These are phyloP conservation scores for Chimonanthus salicifolius DNA, from an alignment of 164 flowering plant species.

Conservation along the genomic window DNA sequence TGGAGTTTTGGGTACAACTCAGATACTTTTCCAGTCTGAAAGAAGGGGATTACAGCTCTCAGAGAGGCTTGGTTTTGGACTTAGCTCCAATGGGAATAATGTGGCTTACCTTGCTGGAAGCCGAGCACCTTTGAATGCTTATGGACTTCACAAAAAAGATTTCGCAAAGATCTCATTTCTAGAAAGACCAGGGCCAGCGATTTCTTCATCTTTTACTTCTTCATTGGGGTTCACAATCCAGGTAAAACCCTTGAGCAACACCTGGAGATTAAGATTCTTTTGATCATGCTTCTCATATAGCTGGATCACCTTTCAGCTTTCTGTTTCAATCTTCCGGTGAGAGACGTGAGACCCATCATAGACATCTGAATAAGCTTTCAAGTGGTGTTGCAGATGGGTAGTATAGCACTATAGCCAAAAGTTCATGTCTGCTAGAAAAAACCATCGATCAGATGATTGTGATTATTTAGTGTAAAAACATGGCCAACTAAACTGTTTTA, in stretches of 20 bases:
- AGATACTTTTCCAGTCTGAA: slow-evolving; percentile 44
- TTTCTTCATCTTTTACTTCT: slow-evolving; percentile 47
- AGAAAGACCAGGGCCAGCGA: slow-evolving; percentile 58
- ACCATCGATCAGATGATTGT: background rate
- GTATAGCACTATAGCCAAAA: background rate
- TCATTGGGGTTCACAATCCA: slow-evolving; percentile 58
- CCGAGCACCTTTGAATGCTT: slow-evolving; percentile 38
- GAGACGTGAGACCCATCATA: background rate
- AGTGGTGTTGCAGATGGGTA: too few species aligned
- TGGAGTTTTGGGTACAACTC: slow-evolving; percentile 53
- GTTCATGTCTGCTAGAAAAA: background rate
- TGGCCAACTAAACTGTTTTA: too few species aligned
- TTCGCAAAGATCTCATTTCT: slow-evolving; percentile 33
- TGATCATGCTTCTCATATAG: background rate
- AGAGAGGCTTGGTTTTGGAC: slow-evolving; percentile 44
- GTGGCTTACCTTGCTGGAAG: slow-evolving; percentile 49
- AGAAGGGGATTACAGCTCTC: slow-evolving; percentile 48
- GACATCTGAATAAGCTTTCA: too few species aligned
- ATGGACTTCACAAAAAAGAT: slow-evolving; percentile 31
- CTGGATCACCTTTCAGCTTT: too few species aligned
- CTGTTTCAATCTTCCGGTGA: background rate
- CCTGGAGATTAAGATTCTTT: too few species aligned
- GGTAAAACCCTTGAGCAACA: slow-evolving; percentile 19
- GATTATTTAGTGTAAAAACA: background rate
- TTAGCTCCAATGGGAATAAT: slow-evolving; percentile 50